Evolutionary conservation across 441 rosid genomes (phyloP).

Genomic region (Erodium moschatum): DNA sequence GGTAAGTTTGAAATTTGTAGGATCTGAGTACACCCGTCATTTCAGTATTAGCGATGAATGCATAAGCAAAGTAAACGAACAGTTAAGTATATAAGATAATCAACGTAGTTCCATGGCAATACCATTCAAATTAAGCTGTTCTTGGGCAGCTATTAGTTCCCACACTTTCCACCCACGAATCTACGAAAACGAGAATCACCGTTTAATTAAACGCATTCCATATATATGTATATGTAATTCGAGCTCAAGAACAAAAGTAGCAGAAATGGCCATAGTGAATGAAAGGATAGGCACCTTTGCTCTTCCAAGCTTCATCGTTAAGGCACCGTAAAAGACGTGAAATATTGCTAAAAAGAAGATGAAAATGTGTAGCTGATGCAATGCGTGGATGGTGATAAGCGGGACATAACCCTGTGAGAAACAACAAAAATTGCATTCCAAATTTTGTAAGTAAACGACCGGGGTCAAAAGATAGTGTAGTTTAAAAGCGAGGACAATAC

Average conservation of each 20-base stretch:
- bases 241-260: too few relatives aligned
- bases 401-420: constrained; percentile 49
- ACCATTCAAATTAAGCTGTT: not conserved
- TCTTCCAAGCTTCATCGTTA: constrained; percentile 85
- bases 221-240: not conserved
- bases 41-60: not conserved
- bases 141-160: not conserved
- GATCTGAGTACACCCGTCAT: constrained; percentile 34
- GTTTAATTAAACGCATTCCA: not conserved
- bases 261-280: too few relatives aligned
- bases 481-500: too few relatives aligned
- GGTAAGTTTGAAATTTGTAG: constrained; percentile 57
- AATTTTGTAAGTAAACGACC: too few relatives aligned
- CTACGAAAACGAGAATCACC: not conserved
- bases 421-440: not conserved
- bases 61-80: too few relatives aligned
- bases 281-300: constrained; percentile 41
- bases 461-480: too few relatives aligned
- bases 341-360: constrained; percentile 82
- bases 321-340: constrained; percentile 62
- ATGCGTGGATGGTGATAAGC: constrained; percentile 54
- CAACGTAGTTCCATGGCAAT: not conserved
- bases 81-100: not conserved
- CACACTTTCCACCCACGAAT: constrained; percentile 2
- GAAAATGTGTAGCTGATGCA: constrained; percentile 79